A percentile compares a stretch with the other conserved stretches of the same genome.
phyloP scores from a whole-genome alignment of 441 rosid species.

The Aleurites moluccanus region DNA sequence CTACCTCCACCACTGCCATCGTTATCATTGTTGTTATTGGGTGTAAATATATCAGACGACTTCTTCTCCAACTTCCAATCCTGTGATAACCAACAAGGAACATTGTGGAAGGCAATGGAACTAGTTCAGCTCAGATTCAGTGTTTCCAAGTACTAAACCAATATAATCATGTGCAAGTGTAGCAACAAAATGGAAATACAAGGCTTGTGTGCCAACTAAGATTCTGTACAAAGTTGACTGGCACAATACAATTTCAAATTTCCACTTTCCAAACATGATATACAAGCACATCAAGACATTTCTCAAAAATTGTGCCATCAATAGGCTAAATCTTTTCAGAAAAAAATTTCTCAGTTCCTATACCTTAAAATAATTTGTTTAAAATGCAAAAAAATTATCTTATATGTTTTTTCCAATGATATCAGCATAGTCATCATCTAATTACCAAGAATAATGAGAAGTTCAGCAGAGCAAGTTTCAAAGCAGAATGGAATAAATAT shows the following conservation, averaged over 20 bases:
- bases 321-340: not conserved
- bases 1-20: conserved; percentile 36
- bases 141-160: not conserved
- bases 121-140: conserved; percentile 6
- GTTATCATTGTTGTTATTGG: conserved; percentile 44
- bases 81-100: conserved; percentile 38
- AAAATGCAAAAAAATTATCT: not conserved
- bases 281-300: not conserved
- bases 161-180: not conserved
- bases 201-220: not conserved
- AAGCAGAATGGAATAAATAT: not conserved
- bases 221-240: not conserved
- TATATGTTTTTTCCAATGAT: not conserved
- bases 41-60: conserved; percentile 75
- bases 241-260: not conserved
- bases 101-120: not conserved
- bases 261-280: not conserved
- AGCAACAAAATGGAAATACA: not conserved
- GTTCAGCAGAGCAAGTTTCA: not conserved
- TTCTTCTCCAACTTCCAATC: conserved; percentile 96
- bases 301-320: not conserved
- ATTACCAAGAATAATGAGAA: not conserved
- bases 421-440: not conserved
- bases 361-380: not conserved
- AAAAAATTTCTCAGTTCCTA: not conserved